Evolutionary conservation across 2,329 filamentous ascomycete genomes (phyloP), one percentile per base, ranked within the genome.

Genomic region (Colletotrichum incanum): DNA sequence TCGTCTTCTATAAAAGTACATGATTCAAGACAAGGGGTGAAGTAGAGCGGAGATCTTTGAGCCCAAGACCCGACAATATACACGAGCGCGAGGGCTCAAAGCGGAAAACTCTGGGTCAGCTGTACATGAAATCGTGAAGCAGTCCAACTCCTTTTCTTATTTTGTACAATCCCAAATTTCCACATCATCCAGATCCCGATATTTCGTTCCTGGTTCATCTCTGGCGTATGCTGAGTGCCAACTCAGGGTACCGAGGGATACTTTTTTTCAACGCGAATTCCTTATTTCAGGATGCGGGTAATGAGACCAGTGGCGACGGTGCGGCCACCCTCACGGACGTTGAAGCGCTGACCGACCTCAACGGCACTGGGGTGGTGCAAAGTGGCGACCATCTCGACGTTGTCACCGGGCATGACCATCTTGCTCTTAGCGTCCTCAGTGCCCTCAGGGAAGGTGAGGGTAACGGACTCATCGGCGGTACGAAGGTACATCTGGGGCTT

Each of bases 371-470:
- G 94, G 84, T 93, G 88, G 85, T 94, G 91, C 80, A 98, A 92
- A 79, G 93, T 91, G 82, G 95, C 93, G 76, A 96, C 87, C 95
- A 99, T 98, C 89, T 99, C 96, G 77, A 98, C 91, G 85, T 99
- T 99, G 90, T 99, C 96, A 84, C 96, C 96, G 64, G 96, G 96
- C 95, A 98, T 97, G 84, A 98, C 92, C 87, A 95, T 93, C 89
- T 94, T 95, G 83, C 86, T 86, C 75, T 88, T 82, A 72, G 88
- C 84, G 78, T 96, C 92, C 83, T 93, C 92, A 74, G 89, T 93
- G 74, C 93, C 93, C 79, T 96, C 95, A 66, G 95, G 94, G 92
- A 96, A 98, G 82, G 88, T 91, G 78, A 99, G 90, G 70, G 92
- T 88, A 79, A 93, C 93, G 28, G 87, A 88, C 88, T 93, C 90